A percentile compares a stretch with the other conserved stretches of the same genome.
phyloP scores from a whole-genome alignment of 768 basidiomycete genomes.

The Cystobasidium onofrii region DNA sequence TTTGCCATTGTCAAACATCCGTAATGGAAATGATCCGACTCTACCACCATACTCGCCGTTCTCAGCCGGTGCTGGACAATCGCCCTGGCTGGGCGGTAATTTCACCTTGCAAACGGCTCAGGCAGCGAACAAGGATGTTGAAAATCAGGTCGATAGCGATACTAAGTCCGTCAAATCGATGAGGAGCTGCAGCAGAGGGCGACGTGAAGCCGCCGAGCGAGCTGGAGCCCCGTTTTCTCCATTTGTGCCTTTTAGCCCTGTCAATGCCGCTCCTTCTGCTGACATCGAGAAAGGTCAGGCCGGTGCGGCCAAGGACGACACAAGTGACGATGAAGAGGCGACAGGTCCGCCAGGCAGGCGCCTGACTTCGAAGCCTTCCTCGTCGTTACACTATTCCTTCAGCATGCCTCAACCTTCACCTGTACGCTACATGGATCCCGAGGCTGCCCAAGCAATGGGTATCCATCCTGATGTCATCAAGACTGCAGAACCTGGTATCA shows the following conservation, averaged over 20 bases:
- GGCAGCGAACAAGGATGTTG: background rate
- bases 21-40: constrained; percentile 4
- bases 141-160: constrained; percentile 2
- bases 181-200: background rate
- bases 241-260: constrained; percentile 21
- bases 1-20: constrained; percentile 5
- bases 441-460: constrained; percentile 29
- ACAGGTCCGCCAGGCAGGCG: background rate
- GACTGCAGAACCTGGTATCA: constrained; percentile 9
- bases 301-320: background rate
- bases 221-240: background rate
- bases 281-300: background rate
- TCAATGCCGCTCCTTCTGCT: background rate
- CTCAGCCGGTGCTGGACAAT: background rate
- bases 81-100: constrained; percentile 7
- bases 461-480: constrained; percentile 27
- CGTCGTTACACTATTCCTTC: background rate
- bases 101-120: background rate
- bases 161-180: background rate
- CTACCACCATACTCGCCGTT: constrained; percentile 27
- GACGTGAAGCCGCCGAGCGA: constrained; percentile 4
- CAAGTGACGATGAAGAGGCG: background rate
- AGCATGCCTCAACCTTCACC: constrained; percentile 5
- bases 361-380: background rate
- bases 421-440: constrained; percentile 17